These are phyloP conservation scores for Ilyonectria sp. DNA, from an alignment of 2,329 filamentous ascomycete species.

Conservation along the genomic window DNA sequence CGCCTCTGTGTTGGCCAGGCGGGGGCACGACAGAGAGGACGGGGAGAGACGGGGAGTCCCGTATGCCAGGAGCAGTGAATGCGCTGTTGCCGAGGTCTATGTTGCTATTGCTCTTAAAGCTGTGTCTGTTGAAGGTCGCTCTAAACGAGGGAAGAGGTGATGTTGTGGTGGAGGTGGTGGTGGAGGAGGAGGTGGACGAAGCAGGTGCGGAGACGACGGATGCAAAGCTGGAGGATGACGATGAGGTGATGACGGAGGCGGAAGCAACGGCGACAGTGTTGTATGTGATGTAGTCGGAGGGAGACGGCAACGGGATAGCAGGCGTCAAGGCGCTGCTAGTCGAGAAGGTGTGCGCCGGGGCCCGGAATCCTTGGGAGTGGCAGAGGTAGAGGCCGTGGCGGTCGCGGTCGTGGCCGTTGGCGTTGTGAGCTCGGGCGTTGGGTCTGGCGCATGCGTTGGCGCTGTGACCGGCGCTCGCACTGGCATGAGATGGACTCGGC, in stretches of 20 bases:
- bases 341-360: constrained; percentile 21
- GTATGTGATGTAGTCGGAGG: constrained; percentile 40
- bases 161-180: constrained; percentile 10
- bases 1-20: constrained; percentile 51
- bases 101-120: constrained; percentile 33
- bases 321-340: constrained; percentile 43
- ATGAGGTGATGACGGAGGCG: constrained; percentile 33
- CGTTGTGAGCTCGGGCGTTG: constrained; percentile 4
- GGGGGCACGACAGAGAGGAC: constrained; percentile 52
- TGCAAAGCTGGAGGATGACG: constrained; percentile 39
- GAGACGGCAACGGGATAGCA: constrained; percentile 38
- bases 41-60: constrained; percentile 31
- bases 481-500: constrained; percentile 13
- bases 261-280: constrained; percentile 38
- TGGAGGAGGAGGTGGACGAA: constrained; percentile 26
- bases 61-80: constrained; percentile 23
- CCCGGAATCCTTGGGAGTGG: constrained; percentile 17
- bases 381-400: constrained; percentile 19
- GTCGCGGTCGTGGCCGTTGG: constrained; percentile 20
- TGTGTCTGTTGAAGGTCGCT: constrained; percentile 37
- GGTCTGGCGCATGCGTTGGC: constrained; percentile 6
- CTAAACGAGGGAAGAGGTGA: constrained; percentile 34
- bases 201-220: constrained; percentile 35
- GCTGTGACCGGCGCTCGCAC: constrained; percentile 23
- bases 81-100: constrained; percentile 52